Percentiles rank a stretch among this genome's conserved stretches.
Conservation (phyloP, 2,329 filamentous ascomycete species). For the Fusarium sp. region DNA sequence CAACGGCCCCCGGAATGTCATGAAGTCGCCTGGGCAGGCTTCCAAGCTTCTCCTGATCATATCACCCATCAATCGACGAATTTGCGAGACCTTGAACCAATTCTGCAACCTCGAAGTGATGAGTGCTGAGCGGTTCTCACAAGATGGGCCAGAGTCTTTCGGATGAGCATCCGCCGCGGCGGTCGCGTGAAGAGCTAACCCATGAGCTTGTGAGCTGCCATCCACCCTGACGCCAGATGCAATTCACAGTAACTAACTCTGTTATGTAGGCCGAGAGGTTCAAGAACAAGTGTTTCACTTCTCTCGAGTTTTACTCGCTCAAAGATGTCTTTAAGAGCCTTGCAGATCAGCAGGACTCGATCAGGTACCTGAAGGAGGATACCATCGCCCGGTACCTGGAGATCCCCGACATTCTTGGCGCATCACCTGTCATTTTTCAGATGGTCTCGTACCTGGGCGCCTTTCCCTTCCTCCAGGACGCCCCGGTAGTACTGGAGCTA, state of each 20-base stretch:
- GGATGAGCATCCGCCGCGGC: conserved; percentile 59
- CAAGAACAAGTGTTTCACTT: conserved; percentile 79
- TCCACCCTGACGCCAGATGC: conserved; percentile 10
- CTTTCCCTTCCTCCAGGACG: conserved; percentile 81
- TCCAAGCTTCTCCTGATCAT: conserved; percentile 29
- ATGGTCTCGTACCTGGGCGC: conserved; percentile 80
- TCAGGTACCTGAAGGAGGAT: conserved; percentile 78
- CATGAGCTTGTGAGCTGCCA: conserved; percentile 64
- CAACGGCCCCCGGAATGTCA: conserved; percentile 43
- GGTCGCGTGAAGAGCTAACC: conserved; percentile 67
- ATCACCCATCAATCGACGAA: conserved; percentile 24
- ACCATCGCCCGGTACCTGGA: conserved; percentile 81
- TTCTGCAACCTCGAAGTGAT: conserved; percentile 37
- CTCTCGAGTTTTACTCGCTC: conserved; percentile 81
- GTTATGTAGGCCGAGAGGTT: conserved; percentile 71
- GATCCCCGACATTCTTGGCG: conserved; percentile 78
- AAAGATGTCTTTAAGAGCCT: conserved; percentile 81
- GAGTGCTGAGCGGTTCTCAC: conserved; percentile 38
- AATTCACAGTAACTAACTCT: conserved; percentile 22
- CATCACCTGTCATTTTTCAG: conserved; percentile 79
- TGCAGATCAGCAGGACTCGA: conserved; percentile 73
- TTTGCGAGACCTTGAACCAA: not conserved
- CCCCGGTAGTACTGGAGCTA: conserved; percentile 78
- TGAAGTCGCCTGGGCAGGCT: conserved; percentile 41
- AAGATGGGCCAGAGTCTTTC: conserved; percentile 70